Base-by-base conservation (phyloP, 2,329 filamentous ascomycete genomes). In the Metarhizium humberi region DNA sequence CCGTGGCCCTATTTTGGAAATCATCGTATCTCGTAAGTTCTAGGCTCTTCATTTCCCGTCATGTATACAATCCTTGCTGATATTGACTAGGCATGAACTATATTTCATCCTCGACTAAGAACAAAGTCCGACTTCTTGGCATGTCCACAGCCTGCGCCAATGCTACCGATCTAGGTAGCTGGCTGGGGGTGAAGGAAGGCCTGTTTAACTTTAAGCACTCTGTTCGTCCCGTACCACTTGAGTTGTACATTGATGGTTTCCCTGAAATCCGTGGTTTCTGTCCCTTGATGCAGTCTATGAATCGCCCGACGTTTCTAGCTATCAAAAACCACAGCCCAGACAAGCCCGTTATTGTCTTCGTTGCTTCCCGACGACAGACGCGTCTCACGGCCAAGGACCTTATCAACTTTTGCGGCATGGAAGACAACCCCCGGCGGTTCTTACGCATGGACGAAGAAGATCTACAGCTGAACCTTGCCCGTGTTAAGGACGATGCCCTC, bases 91-190 rank as follows among this genome's bases (percentile, higher is more conserved):
- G 87, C 63, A 97, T 99, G 95, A 99, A 99, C 69, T 99, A 97
- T 69, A 99, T 99, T 64, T 94, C 92, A 1, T 89, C 92, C 2
- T 91, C 95, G 58, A 95, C 90, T 45, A 91, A 95, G 65, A 90
- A 86, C 52, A 84, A 90, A 0, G 92, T 99, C 25, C 83, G 94
- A 4, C 77, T 99, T 5, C 80, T 99, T 59, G 94, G 94, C n/a
- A 99, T 99, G 95, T 99, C 94, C 2, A 99, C 94, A 18, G 95
- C 94, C 10, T 97, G 92, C 64, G 94, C 94, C 14, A 99, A 99
- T 67, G 94, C 95, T 2, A 88, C 83, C 14, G 95, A 99, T 69
- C 78, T 99, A 40, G 95, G 82, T 2, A 97, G 96, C 65, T 99
- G 94, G 94, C 80, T 99, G 3, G 94, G 94, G 50, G 95, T 99